Base-by-base conservation (phyloP, 768 basidiomycete species). In the Steccherinum ochraceum region DNA sequence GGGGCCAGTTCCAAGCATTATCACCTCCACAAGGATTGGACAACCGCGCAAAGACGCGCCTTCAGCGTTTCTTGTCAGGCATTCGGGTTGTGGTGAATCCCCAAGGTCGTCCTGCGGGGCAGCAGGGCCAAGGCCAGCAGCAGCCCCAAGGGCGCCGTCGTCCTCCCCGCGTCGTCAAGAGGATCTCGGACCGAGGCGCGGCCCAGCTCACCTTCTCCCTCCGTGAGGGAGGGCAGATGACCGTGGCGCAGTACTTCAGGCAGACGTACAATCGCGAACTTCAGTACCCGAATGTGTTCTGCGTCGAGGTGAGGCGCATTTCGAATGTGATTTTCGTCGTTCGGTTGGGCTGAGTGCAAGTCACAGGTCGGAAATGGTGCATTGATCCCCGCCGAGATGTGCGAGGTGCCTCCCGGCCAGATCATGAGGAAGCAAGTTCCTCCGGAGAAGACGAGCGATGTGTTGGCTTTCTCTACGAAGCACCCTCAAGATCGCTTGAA, bases 391-490 rank as follows among this genome's bases (percentile, higher is more conserved):
- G 63, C 90, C 0, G 88, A 90, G 56, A 63, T 80, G 1, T 89
- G 87, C 59, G 64, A 61, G 0, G 82, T 90, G 2, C 71, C 75
- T 0, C 61, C 72, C 0, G 87, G 86, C 0, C 88, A 90, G 57
- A 78, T 88, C 35, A 81, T 86, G 74, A 74, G 80, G 40, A 86
- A 84, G 56, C 81, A 86, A 45, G 70, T 91, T 0, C 85, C 86
- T 0, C 70, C 80, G 0, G 83, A 87, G 41, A 81, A 81, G 58
- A 82, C 81, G 0, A 77, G 74, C 46, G 72, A 75, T 1, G 75
- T 89, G 2, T 71, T 89, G 0, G 72, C 73, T 0, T 89, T 90
- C 53, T 76, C 88, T 0, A 86, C 83, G 0, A 81, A 79, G 69
- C 76, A 63, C 40, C 88, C 88, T 0, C 50, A 57, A 0, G 79